Evolutionary conservation across 2,329 filamentous ascomycete genomes (phyloP), one percentile per base, ranked within the genome.

Genomic region (Fusarium irregulare): DNA sequence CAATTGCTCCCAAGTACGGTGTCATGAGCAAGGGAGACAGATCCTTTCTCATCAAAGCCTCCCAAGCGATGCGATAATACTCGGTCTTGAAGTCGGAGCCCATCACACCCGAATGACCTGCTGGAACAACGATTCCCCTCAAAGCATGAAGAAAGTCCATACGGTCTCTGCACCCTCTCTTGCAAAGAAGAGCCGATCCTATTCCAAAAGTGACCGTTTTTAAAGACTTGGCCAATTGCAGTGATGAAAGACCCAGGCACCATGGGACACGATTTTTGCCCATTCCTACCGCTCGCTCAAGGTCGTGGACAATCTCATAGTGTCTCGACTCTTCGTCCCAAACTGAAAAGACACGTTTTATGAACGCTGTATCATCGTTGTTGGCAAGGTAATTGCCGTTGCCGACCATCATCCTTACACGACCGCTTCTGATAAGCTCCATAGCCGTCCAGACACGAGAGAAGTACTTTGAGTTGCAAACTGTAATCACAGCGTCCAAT

Each of bases 401-500:
- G 13, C 40, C 55, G 3, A 57, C 32, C 30, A 47, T 37, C 51
- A 47, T 57, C 13, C 57, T 46, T 1, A 32, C 51, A 3, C 30
- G 41, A 0, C 32, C 30, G 2, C 56, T 59, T 40, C 50, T 59
- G 50, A 59, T 59, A 14, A 59, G 28, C 30, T 56, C 41, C 56
- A 59, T 46, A 1, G 49, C 30, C 0, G 56, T 56, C 56, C 56
- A 59, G n/a, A 59, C 7, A 1, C 56, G 56, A 1, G 23, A 28
- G 50, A 56, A 59, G 7, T 40, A 59, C 6, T 20, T 56, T 11
- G 30, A 25, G 40, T 59, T 59, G 40, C 56, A 59, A 25, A 56
- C n/a, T 1, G 2, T 13, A 4, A 56, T 13, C 2, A 46, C 20
- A 6, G 56, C 9, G 1, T 21, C 12, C n/a, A 59, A 21, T 0